Percentiles rank a stretch among this genome's conserved stretches.
These are phyloP conservation scores for Termitomyces sp. DNA, from an alignment of 768 basidiomycete genomes.

Conservation along the genomic window DNA sequence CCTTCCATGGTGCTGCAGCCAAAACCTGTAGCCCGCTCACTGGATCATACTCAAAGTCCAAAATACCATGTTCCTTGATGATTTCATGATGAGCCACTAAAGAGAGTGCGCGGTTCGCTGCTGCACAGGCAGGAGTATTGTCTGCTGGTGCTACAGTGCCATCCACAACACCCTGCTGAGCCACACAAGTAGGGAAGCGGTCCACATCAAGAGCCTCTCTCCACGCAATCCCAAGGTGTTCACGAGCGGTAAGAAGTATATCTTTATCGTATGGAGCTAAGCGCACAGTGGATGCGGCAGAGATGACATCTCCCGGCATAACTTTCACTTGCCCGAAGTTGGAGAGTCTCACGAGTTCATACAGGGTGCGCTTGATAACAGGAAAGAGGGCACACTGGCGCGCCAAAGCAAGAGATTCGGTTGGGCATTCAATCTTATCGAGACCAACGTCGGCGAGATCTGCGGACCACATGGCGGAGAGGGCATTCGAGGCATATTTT, in stretches of 20 bases:
- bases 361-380: slow-evolving; percentile 33
- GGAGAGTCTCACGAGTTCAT: slow-evolving; percentile 31
- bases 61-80: slow-evolving; percentile 20
- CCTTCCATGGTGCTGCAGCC: slow-evolving; percentile 21
- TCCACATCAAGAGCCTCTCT: slow-evolving; percentile 10
- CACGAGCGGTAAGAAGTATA: slow-evolving; percentile 15
- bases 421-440: slow-evolving; percentile 19
- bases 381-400: slow-evolving; percentile 22
- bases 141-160: not conserved
- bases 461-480: slow-evolving; percentile 30
- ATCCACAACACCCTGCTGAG: not conserved
- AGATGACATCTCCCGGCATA: not conserved
- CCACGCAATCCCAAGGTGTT: slow-evolving; percentile 19
- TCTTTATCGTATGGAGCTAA: slow-evolving; percentile 3
- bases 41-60: slow-evolving; percentile 29
- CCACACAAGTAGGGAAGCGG: slow-evolving; percentile 3
- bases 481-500: slow-evolving; percentile 23
- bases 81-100: slow-evolving; percentile 12
- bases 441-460: slow-evolving; percentile 21
- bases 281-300: not conserved
- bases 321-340: slow-evolving; percentile 22
- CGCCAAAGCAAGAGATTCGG: slow-evolving; percentile 29
- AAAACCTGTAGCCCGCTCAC: slow-evolving; percentile 31
- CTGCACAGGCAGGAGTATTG: not conserved
- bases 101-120: not conserved